Conservation (phyloP, 2,329 filamentous ascomycete species). For the Aspergillus fischeri region DNA sequence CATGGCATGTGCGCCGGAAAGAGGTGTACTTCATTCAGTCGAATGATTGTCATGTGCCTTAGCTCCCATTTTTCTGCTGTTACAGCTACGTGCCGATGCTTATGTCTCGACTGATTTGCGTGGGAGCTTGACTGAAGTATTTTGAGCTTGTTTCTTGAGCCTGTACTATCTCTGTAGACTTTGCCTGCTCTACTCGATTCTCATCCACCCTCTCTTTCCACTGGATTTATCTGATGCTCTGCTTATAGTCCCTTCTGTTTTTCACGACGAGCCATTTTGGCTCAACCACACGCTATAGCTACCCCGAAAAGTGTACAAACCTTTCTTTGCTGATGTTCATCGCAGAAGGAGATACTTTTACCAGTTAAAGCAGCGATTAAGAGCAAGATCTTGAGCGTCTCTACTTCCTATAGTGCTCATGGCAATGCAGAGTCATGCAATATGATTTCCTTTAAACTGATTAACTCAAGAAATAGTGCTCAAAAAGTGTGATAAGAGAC, state of each 20-base stretch:
- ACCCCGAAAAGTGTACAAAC: not conserved
- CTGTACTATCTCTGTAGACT: not conserved
- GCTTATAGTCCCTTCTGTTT: not conserved
- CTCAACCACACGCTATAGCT: not conserved
- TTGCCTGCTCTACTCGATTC: not conserved
- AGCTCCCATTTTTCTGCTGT: not conserved
- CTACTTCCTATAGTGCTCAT: not conserved
- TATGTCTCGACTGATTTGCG: not conserved
- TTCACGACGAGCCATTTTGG: not conserved
- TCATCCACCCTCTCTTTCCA: not conserved
- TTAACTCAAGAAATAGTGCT: not conserved
- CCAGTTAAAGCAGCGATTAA: not conserved
- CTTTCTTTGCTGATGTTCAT: not conserved
- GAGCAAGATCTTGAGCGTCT: not conserved
- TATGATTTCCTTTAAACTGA: conserved; percentile 9
- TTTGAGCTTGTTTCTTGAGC: not conserved
- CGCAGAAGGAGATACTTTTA: not conserved
- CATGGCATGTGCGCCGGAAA: not conserved
- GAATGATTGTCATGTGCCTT: not conserved
- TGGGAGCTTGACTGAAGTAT: not conserved
- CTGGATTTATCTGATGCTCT: not conserved
- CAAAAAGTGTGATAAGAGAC: not conserved
- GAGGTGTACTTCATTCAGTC: not conserved
- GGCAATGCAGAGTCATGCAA: not conserved
- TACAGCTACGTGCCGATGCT: not conserved